phyloP scores from a whole-genome alignment of 192 early-diverging fungal species.

The Backusella morwellensis region DNA sequence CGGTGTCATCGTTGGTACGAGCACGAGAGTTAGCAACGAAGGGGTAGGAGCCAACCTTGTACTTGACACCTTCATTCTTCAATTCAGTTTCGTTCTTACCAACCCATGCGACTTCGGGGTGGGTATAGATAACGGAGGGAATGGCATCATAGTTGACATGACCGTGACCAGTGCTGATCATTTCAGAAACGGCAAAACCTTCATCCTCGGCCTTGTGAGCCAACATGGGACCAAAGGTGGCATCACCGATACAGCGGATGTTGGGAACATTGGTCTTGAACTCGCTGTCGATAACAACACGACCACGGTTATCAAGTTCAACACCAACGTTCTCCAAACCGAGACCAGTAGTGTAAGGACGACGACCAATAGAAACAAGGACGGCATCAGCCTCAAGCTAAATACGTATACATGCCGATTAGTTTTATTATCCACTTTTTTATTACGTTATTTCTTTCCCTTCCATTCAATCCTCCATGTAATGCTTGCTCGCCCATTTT shows the following conservation, averaged over 20 bases:
- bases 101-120: conserved; percentile 98
- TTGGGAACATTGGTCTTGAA: conserved; percentile 85
- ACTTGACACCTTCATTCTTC: conserved; percentile 84
- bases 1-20: conserved; percentile 93
- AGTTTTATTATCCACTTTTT: background rate
- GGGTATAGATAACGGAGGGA: conserved; percentile 97
- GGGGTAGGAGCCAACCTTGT: conserved; percentile 91
- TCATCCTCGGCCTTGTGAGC: conserved; percentile 99
- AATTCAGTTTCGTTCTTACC: conserved; percentile 94
- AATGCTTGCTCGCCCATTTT: background rate
- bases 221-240: conserved; percentile 95
- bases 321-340: conserved; percentile 92
- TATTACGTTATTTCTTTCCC: background rate
- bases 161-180: conserved; percentile 88
- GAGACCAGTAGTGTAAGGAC: conserved; percentile 90
- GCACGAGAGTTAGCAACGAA: conserved; percentile 97
- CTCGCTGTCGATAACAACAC: conserved; percentile 80
- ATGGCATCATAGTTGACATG: conserved; percentile 99
- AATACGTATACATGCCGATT: background rate
- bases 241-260: conserved; percentile 97
- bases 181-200: conserved; percentile 93
- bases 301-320: conserved; percentile 82
- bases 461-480: background rate
- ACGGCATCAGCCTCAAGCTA: conserved; percentile 89
- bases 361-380: conserved; percentile 91